Percentiles rank a stretch among this genome's conserved stretches.
phyloP scores from a whole-genome alignment of 768 basidiomycete genomes.

The Panellus pusillus region DNA sequence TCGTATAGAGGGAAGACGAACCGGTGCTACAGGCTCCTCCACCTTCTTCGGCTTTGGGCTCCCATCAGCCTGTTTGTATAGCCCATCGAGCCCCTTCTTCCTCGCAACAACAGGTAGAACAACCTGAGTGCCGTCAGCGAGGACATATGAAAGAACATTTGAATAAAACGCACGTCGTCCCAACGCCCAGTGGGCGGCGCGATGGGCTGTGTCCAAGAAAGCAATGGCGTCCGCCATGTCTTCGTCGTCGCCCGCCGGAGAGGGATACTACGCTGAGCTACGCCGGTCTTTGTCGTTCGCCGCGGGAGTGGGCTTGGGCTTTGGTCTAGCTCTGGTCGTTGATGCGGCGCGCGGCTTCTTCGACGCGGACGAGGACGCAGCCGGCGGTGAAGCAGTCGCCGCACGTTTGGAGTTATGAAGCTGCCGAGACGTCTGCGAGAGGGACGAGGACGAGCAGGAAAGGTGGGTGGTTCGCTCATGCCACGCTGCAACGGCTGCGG shows the following conservation, averaged over 20 bases:
- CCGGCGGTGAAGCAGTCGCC: slow-evolving; percentile 21
- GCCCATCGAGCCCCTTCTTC: slow-evolving; percentile 74
- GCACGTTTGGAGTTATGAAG: slow-evolving; percentile 31
- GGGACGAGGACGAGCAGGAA: slow-evolving; percentile 36
- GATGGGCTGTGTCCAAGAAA: slow-evolving; percentile 77
- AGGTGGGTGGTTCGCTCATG: slow-evolving; percentile 37
- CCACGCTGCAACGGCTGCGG: slow-evolving; percentile 32
- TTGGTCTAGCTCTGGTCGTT: slow-evolving; percentile 34
- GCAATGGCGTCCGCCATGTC: slow-evolving; percentile 74
- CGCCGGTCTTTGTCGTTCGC: slow-evolving; percentile 45
- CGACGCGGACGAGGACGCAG: slow-evolving; percentile 31
- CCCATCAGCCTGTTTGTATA: slow-evolving; percentile 71
- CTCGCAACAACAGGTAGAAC: slow-evolving; percentile 84
- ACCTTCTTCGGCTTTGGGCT: slow-evolving; percentile 54
- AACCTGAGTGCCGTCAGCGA: slow-evolving; percentile 46
- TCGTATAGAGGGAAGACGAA: slow-evolving; percentile 35
- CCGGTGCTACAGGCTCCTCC: slow-evolving; percentile 52
- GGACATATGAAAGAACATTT: slow-evolving; percentile 11
- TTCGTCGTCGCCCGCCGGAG: slow-evolving; percentile 49
- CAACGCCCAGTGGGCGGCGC: slow-evolving; percentile 65
- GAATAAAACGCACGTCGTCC: slow-evolving; percentile 71
- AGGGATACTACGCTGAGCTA: slow-evolving; percentile 71
- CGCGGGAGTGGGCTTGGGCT: slow-evolving; percentile 38
- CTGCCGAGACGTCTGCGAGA: slow-evolving; percentile 29
- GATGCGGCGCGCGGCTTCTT: slow-evolving; percentile 43